These are phyloP conservation scores for Fusarium napiforme DNA, from an alignment of 2,329 filamentous ascomycete genomes.

Conservation along the genomic window DNA sequence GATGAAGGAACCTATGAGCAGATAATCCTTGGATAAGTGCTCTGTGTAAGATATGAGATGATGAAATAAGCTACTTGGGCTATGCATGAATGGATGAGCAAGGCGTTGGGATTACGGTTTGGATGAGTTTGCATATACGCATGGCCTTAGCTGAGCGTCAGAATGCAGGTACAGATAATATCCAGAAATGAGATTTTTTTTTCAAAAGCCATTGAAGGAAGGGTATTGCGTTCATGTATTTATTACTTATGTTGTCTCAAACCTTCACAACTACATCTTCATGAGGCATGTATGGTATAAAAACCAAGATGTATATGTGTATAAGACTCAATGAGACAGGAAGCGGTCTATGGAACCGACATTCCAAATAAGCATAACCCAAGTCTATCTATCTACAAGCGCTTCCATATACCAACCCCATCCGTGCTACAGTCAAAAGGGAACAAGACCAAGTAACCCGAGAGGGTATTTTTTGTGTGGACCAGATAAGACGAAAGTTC, in stretches of 20 bases:
- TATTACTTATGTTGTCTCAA: neutral
- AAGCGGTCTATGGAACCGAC: conserved; percentile 5
- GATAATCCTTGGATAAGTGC: conserved; percentile 55
- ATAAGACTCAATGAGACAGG: conserved; percentile 27
- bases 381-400: conserved; percentile 39
- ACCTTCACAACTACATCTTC: conserved; percentile 25
- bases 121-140: neutral
- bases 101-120: conserved; percentile 15
- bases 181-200: too few relatives aligned
- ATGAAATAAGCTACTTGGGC: conserved; percentile 11
- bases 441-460: conserved; percentile 10
- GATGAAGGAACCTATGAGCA: conserved; percentile 58
- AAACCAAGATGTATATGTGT: conserved; percentile 29
- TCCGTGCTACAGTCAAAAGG: conserved; percentile 7
- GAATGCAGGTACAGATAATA: neutral
- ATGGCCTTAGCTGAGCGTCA: neutral
- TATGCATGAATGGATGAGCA: conserved; percentile 6
- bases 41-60: conserved; percentile 1
- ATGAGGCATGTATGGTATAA: conserved; percentile 31
- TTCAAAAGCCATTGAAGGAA: neutral
- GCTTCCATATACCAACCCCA: conserved; percentile 3
- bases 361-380: conserved; percentile 18
- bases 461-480: conserved; percentile 14
- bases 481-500: conserved; percentile 41
- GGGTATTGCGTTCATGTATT: neutral